phyloP scores from a whole-genome alignment of 2,329 filamentous ascomycete species.

The Aspergillus ustus region DNA sequence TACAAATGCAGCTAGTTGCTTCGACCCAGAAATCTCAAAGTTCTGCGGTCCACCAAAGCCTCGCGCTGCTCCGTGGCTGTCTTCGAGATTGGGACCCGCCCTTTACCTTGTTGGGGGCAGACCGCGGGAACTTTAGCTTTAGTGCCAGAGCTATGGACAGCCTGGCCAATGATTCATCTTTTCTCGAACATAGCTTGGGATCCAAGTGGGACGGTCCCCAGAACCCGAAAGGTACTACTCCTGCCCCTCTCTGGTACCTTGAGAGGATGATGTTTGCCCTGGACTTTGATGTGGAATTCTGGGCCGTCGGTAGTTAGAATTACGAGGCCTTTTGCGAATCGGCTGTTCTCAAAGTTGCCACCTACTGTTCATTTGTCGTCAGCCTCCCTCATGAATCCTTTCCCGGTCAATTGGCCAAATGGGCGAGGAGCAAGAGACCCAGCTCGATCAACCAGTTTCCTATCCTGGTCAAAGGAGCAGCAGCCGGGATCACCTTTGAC shows the following conservation, averaged over 20 bases:
- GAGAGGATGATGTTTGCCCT: slow-evolving; percentile 18
- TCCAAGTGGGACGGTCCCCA: slow-evolving; percentile 17
- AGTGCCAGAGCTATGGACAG: slow-evolving; percentile 22
- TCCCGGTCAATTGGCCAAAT: slow-evolving; percentile 14
- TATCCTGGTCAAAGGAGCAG: slow-evolving; percentile 11
- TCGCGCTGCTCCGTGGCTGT: slow-evolving; percentile 9
- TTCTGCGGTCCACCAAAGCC: background rate
- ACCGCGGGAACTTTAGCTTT: slow-evolving; percentile 25
- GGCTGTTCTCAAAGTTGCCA: slow-evolving; percentile 16
- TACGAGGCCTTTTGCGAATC: slow-evolving; percentile 10
- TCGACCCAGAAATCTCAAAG: slow-evolving; percentile 19
- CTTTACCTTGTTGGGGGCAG: slow-evolving; percentile 17
- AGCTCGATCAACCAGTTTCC: slow-evolving; percentile 7
- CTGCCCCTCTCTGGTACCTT: slow-evolving; percentile 19
- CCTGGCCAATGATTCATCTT: slow-evolving; percentile 20
- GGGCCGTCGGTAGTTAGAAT: slow-evolving; percentile 18
- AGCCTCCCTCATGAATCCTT: slow-evolving; percentile 19
- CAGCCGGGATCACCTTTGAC: slow-evolving; percentile 12
- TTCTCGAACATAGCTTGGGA: slow-evolving; percentile 17
- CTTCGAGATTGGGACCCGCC: slow-evolving; percentile 16
- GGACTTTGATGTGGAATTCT: slow-evolving; percentile 21
- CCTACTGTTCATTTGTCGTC: slow-evolving; percentile 12
- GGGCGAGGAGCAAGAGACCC: background rate
- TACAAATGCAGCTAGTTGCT: slow-evolving; percentile 20
- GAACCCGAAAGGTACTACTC: slow-evolving; percentile 16